Evolutionary conservation across 257 asterid species (phyloP), one percentile per base, ranked within the genome.

Genomic region (Verbena officinalis): DNA sequence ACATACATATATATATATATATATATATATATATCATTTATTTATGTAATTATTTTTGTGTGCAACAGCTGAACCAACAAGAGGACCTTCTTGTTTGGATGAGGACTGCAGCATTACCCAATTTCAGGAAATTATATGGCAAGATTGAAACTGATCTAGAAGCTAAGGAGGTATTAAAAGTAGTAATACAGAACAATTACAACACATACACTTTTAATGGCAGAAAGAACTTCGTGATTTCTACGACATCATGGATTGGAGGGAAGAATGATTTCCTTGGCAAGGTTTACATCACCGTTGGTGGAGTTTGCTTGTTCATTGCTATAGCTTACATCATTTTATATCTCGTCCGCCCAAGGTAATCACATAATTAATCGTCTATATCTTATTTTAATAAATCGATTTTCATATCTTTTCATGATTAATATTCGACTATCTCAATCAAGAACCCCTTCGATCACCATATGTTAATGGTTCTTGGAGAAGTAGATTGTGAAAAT

Each of bases 51-150:
- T n/a, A 3, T 21, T 22, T 9, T 51, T 40, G 48, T 24, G 0
- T 60, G 42, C 13, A 44, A 74, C 80, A 92, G 97, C 74, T 93
- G 82, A 90, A 80, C 62, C 87, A 90, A 73, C 99, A 90, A 75
- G 99, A 93, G 83, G 95, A 90, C 62, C 95, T 93, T 72, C 89
- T 85, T 21, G 91, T 93, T 42, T 93, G 97, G 99, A 87, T 93
- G 99, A 70, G 99, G 67, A 81, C 95, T 13, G 99, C 99, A 1
- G 96, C 99, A 15, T 48, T 90, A 33, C 96, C 99, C n/a, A 76
- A 24, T 51, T 93, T 93, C 77, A 69, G 99, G 33, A 93, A 93
- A 81, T 62, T 93, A 31, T 90, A 87, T 22, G 98, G 98, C 9
- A 87, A 76, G 66, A 81, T 93, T 17, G 97, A 93, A 58, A 71